These are phyloP conservation scores for Naganishia onofrii DNA, from an alignment of 768 basidiomycete genomes.

Conservation along the genomic window DNA sequence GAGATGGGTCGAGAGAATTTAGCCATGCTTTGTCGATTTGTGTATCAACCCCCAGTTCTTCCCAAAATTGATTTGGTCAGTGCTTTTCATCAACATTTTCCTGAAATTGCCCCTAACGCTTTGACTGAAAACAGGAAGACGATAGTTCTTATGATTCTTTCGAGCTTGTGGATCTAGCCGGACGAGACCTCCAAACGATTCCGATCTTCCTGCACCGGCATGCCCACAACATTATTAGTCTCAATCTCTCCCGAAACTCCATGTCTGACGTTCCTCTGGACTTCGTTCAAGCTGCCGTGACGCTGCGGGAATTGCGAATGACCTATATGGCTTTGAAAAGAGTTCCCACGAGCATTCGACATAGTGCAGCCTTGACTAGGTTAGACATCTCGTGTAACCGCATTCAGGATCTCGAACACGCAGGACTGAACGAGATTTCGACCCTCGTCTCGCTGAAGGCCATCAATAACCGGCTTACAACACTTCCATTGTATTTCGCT, in stretches of 20 bases:
- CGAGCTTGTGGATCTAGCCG: constrained; percentile 76
- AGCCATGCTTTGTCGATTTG: constrained; percentile 80
- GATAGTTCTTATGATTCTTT: constrained; percentile 69
- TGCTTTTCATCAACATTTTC: constrained; percentile 5
- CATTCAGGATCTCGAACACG: constrained; percentile 81
- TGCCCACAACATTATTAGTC: constrained; percentile 75
- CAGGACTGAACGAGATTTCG: constrained; percentile 72
- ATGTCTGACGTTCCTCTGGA: constrained; percentile 95
- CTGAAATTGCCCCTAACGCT: constrained; percentile 5
- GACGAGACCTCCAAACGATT: constrained; percentile 75
- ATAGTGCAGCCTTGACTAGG: constrained; percentile 68
- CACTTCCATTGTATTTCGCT: constrained; percentile 79
- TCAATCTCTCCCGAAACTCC: constrained; percentile 88
- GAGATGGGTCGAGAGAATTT: constrained; percentile 74
- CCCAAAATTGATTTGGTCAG: constrained; percentile 50
- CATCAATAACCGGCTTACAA: constrained; percentile 88
- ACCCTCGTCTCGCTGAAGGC: constrained; percentile 67
- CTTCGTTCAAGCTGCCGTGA: constrained; percentile 84
- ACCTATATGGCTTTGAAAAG: constrained; percentile 92
- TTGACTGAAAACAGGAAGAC: constrained; percentile 60
- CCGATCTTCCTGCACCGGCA: constrained; percentile 81
- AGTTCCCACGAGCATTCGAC: constrained; percentile 77
- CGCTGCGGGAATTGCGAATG: constrained; percentile 77
- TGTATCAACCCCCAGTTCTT: constrained; percentile 66
- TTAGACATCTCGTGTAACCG: constrained; percentile 90